These are phyloP conservation scores for Peronosclerospora sorghi DNA, from an alignment of 352 stramenopile genomes.

Conservation along the genomic window DNA sequence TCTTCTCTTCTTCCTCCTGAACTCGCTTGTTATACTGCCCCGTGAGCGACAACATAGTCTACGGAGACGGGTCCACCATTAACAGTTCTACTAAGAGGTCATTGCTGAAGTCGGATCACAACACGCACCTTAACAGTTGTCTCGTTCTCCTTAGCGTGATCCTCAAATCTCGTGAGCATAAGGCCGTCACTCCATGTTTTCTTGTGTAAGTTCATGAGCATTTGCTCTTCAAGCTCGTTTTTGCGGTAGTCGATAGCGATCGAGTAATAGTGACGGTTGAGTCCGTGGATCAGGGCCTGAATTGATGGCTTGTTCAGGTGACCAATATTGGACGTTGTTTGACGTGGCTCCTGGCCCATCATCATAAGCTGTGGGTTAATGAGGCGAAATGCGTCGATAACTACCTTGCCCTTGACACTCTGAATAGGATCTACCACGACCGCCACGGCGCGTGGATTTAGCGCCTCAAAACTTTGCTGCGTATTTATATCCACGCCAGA, in stretches of 20 bases:
- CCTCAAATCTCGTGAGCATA: slow-evolving; percentile 92
- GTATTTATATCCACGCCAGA: slow-evolving; percentile 99
- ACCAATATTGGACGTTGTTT: slow-evolving; percentile 98
- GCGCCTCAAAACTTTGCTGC: slow-evolving; percentile 96
- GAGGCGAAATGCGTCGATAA: slow-evolving; percentile 99
- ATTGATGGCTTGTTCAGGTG: slow-evolving; percentile 99
- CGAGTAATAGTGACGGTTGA: slow-evolving; percentile 99
- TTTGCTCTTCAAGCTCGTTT: slow-evolving; percentile 99
- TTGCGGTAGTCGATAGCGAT: slow-evolving; percentile 97
- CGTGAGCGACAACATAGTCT: slow-evolving; percentile 90
- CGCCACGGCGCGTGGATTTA: slow-evolving; percentile 95
- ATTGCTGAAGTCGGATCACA: neutral
- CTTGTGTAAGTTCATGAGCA: slow-evolving; percentile 99
- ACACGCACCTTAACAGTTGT: slow-evolving; percentile 78
- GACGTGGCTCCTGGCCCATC: slow-evolving; percentile 94
- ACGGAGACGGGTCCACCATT: neutral
- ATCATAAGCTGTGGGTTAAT: slow-evolving; percentile 99
- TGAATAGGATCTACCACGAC: slow-evolving; percentile 99
- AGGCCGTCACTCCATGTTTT: slow-evolving; percentile 95
- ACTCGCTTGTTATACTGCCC: slow-evolving; percentile 95
- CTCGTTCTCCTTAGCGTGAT: slow-evolving; percentile 90
- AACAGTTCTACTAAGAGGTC: neutral
- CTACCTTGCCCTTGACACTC: slow-evolving; percentile 97
- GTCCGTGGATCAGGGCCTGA: slow-evolving; percentile 96
- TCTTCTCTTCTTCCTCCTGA: slow-evolving; percentile 96